phyloP scores from a whole-genome alignment of 225 moss, liverwort and hornwort genomes.

The Physcomitrium patens region DNA sequence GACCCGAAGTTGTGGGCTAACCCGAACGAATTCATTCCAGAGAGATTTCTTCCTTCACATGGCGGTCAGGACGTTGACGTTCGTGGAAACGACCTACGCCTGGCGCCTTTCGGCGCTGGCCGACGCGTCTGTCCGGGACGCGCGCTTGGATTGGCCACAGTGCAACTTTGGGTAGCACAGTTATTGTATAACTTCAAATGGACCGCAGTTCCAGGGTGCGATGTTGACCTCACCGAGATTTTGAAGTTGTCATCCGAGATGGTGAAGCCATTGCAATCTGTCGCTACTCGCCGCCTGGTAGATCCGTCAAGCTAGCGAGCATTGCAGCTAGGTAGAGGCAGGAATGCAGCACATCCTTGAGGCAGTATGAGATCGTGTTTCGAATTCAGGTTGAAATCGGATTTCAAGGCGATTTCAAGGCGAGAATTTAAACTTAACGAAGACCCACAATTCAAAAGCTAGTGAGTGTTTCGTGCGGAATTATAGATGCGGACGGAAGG shows the following conservation, averaged over 20 bases:
- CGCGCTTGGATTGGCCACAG: constrained; percentile 62
- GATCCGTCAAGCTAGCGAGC: constrained; percentile 19
- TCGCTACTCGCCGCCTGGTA: constrained; percentile 24
- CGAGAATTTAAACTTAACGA: background rate
- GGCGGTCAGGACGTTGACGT: constrained; percentile 69
- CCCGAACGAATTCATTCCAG: constrained; percentile 39
- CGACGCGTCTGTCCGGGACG: constrained; percentile 72
- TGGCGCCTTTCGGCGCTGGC: constrained; percentile 75
- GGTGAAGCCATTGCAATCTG: constrained; percentile 42
- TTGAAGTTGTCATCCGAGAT: constrained; percentile 71
- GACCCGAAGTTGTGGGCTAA: constrained; percentile 50
- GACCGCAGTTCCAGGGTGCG: background rate
- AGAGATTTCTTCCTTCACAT: constrained; percentile 40
- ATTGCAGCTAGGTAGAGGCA: constrained; percentile 43
- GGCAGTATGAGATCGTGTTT: background rate
- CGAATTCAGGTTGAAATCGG: background rate
- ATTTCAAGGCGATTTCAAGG: background rate
- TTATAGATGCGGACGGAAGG: background rate
- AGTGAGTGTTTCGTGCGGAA: constrained; percentile 2
- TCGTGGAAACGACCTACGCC: constrained; percentile 60
- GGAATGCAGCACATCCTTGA: background rate
- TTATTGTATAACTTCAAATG: constrained; percentile 52
- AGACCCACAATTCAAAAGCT: background rate
- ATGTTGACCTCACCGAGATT: constrained; percentile 50
- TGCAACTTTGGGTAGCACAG: constrained; percentile 72